phyloP scores from a whole-genome alignment of 108 stramenopile genomes.

The Stephanodiscus minutulus region DNA sequence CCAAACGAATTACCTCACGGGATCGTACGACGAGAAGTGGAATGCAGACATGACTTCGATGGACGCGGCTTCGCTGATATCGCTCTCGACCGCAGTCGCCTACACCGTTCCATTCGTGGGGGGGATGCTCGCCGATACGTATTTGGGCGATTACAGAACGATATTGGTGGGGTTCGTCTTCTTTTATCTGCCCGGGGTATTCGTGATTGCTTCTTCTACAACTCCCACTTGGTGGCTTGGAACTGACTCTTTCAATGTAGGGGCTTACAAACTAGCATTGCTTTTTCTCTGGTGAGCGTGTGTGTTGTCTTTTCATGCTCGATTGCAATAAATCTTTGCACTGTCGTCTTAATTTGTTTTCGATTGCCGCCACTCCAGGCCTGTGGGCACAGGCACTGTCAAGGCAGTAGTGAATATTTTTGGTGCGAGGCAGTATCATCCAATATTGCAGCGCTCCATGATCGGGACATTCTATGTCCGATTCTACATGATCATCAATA shows the following conservation, averaged over 20 bases:
- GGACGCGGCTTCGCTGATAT: slow-evolving; percentile 38
- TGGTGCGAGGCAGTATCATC: slow-evolving; percentile 57
- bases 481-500: slow-evolving; percentile 61
- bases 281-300: slow-evolving; percentile 28
- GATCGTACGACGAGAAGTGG: slow-evolving; percentile 42
- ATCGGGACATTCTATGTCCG: slow-evolving; percentile 48
- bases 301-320: too few species aligned
- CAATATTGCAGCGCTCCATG: slow-evolving; percentile 43
- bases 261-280: slow-evolving; percentile 37
- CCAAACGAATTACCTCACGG: slow-evolving; percentile 47
- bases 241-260: slow-evolving; percentile 33
- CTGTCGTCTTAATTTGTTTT: too few species aligned
- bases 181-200: slow-evolving; percentile 51
- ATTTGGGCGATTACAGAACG: slow-evolving; percentile 52
- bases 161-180: slow-evolving; percentile 34
- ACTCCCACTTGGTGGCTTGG: slow-evolving; percentile 42
- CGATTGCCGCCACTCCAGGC: not conserved
- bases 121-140: slow-evolving; percentile 43
- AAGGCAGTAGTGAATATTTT: slow-evolving; percentile 54
- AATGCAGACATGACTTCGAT: slow-evolving; percentile 40
- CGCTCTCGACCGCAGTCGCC: slow-evolving; percentile 47
- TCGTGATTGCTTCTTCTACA: slow-evolving; percentile 48
- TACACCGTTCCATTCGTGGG: slow-evolving; percentile 56
- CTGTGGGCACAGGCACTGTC: slow-evolving; percentile 53
- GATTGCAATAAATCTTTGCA: not conserved